These are phyloP conservation scores for Thalassiosira delicatula DNA, from an alignment of 352 stramenopile species.

Conservation along the genomic window DNA sequence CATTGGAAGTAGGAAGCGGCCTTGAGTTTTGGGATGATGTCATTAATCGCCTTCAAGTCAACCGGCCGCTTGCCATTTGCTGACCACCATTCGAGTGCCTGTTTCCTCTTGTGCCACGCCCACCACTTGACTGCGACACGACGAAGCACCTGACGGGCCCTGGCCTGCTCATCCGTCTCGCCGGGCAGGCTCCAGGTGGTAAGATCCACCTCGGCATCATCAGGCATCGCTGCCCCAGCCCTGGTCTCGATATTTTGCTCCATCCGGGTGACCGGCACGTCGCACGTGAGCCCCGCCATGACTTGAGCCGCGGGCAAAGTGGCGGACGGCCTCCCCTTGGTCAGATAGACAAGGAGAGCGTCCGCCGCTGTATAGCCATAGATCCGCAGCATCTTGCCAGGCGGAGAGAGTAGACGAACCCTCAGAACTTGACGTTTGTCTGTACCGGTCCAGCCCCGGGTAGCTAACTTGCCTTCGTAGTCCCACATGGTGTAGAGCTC, in stretches of 20 bases:
- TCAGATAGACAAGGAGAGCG: too few species aligned
- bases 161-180: too few species aligned
- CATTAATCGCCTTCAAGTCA: slow-evolving; percentile 9
- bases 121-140: too few species aligned
- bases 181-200: too few species aligned
- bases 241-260: background rate
- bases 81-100: slow-evolving; percentile 5
- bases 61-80: slow-evolving; percentile 27
- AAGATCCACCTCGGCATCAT: slow-evolving; percentile 41
- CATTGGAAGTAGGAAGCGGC: background rate
- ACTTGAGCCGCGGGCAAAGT: too few species aligned
- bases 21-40: slow-evolving; percentile 6
- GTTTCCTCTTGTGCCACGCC: too few species aligned
- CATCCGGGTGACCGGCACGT: background rate
- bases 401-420: slow-evolving; percentile 6
- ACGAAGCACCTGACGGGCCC: too few species aligned
- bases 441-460: too few species aligned
- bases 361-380: too few species aligned
- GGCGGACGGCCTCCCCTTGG: too few species aligned
- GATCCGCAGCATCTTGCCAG: slow-evolving; percentile 23
- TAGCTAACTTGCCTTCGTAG: background rate
- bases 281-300: too few species aligned
- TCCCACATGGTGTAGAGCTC: background rate
- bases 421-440: background rate
- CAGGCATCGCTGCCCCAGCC: slow-evolving; percentile 24